Base-by-base conservation (phyloP, 805 yeast genomes). In the Suhomyces prunicola region DNA sequence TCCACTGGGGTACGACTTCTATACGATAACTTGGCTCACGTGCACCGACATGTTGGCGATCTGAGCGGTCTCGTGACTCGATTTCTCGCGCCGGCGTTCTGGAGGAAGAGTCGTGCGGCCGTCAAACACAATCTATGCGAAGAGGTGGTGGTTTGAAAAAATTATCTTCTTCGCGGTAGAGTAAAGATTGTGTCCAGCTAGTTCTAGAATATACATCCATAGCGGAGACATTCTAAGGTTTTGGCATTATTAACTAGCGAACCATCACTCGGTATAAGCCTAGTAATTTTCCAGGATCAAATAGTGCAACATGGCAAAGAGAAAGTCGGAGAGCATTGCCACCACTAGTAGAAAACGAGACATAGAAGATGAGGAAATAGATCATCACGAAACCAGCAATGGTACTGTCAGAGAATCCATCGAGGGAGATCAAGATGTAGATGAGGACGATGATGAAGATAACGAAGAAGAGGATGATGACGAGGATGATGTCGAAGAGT, bases 401-500 rank as follows among this genome's bases (percentile, higher is more conserved):
- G 51, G 12, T 54, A n/a, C 17, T n/a, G 13, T 35, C 17, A 6
- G 50, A 6, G 47, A 24, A 10, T 12, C 33, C 6, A 12, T 29
- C 13, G 50, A 58, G 6, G 61, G 55, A 23, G 64, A 62, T 19
- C 13, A 5, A 12, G 12, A 29, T 29, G 13, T 4, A 5, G n/a
- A 29, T 9, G 31, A 27, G 5, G 10, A 27, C 9, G 31, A 9
- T 9, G 49, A 26, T 19, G 23, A 27, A 4, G 15, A 31, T 3
- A 53, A 48, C n/a, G 50, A 48, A 35, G 66, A 59, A 12, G 69
- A 64, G 9, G 70, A 60, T 17, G 67, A 63, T 6, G 52, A 47
- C 7, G 59, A 54, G 15, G 57, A 55, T n/a, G 59, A 39, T n/a
- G 57, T 50, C 10, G 59, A 53, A 12, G 52, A 53, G 15, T 52